Conservation (phyloP, 1,284 basidiomycete genomes). For the Chondrostereum purpureum region DNA sequence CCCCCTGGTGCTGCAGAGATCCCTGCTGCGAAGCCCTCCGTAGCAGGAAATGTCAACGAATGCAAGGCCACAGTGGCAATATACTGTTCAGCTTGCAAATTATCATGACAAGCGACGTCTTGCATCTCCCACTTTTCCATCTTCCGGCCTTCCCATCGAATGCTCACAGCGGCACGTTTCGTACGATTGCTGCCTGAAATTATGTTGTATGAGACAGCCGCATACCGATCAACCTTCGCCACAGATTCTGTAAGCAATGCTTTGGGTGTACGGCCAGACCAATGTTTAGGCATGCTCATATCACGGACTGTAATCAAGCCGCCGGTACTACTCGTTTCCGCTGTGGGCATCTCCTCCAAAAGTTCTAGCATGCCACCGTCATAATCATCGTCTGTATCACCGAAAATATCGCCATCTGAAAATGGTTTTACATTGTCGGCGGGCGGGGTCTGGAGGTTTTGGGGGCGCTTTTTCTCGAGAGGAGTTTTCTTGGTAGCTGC, state of each 20-base stretch:
- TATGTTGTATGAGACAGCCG: slow-evolving; percentile 61
- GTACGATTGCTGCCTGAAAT: slow-evolving; percentile 67
- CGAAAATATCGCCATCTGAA: slow-evolving; percentile 38
- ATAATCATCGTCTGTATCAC: slow-evolving; percentile 50
- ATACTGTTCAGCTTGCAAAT: slow-evolving; percentile 85
- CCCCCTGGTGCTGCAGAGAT: slow-evolving; percentile 30
- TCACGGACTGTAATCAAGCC: slow-evolving; percentile 60
- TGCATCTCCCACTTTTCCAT: slow-evolving; percentile 78
- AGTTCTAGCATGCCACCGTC: slow-evolving; percentile 71
- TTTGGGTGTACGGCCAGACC: slow-evolving; percentile 72
- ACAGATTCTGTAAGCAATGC: slow-evolving; percentile 62
- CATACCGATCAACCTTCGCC: slow-evolving; percentile 64
- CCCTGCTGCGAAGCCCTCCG: slow-evolving; percentile 55
- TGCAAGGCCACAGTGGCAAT: slow-evolving; percentile 84
- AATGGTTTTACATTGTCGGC: slow-evolving; percentile 8
- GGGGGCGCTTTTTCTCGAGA: slow-evolving; percentile 22
- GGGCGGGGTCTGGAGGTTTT: slow-evolving; percentile 15
- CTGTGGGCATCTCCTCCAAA: slow-evolving; percentile 62
- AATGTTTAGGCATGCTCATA: slow-evolving; percentile 77
- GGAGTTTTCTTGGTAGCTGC: slow-evolving; percentile 3
- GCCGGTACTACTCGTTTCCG: slow-evolving; percentile 46
- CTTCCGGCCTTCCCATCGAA: slow-evolving; percentile 66
- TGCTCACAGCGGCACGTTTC: slow-evolving; percentile 61
- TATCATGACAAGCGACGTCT: slow-evolving; percentile 75
- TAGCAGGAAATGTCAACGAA: slow-evolving; percentile 56